Base-by-base conservation (phyloP, 1,284 basidiomycete genomes). In the Ceratobasidium sp. region DNA sequence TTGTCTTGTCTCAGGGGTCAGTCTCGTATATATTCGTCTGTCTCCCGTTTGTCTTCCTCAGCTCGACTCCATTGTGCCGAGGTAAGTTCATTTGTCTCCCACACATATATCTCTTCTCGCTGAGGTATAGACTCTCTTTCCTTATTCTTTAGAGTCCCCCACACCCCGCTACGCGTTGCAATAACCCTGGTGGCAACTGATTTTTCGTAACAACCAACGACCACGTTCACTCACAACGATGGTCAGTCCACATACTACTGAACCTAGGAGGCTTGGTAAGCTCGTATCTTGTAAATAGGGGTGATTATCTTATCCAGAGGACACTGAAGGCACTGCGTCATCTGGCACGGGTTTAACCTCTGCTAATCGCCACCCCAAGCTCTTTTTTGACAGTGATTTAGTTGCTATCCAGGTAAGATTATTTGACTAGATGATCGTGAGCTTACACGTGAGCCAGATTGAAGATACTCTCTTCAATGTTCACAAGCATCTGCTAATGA, bases 381-480 rank as follows among this genome's bases (percentile, higher is more conserved):
- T 59, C 56, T 59, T 23, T 23, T 59, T 59, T 26, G 56, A 59
- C 56, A 59, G 23, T 59, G 23, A 23, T 40, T 23, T 64, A 15
- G 40, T 64, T 23, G 61, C 28, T 23, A 40, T 64, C 33, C 61
- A 64, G 40, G 61, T 64, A 42, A 38, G 61, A 26, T 15, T 12
- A 23, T 33, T 59, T 23, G 26, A 59, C 12, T 26, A 13, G 33
- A 33, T 33, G 33, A 33, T 33, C 33, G 33, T 33, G 33, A 33
- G 33, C 33, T 33, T 33, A 33, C 33, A 33, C 33, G 33, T 33
- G 33, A 33, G 33, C 33, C 33, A 86, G 85, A 83, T 84, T 0
- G 84, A 85, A 74, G 81, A 82, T 23, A 81, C 78, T 0, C 48
- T 85, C 0, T 86, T 84, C 80, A 81, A 79, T 9, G 81, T 85